These are phyloP conservation scores for Talaromyces proteolyticus DNA, from an alignment of 495 filamentous ascomycete species.

Conservation along the genomic window DNA sequence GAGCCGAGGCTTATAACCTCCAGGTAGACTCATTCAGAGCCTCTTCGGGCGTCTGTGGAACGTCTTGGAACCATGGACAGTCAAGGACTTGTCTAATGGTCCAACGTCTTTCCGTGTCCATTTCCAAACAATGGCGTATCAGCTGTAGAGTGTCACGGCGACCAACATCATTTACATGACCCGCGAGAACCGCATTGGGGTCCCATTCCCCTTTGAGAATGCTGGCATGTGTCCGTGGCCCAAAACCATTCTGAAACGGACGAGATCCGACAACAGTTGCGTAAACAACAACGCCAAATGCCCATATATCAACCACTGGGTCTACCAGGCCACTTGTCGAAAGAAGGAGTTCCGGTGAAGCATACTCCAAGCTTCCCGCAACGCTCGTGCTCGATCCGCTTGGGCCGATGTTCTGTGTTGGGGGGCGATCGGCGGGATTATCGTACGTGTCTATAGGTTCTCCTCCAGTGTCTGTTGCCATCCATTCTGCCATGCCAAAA, in stretches of 20 bases:
- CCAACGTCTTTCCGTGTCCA: constrained; percentile 46
- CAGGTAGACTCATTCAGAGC: constrained; percentile 24
- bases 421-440: constrained; percentile 38
- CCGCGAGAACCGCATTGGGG: constrained; percentile 37
- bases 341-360: constrained; percentile 54
- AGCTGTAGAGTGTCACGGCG: constrained; percentile 43
- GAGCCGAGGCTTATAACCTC: constrained; percentile 35
- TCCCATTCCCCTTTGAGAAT: constrained; percentile 62
- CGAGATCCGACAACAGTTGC: constrained; percentile 58
- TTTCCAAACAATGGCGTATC: constrained; percentile 45
- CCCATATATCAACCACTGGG: constrained; percentile 65
- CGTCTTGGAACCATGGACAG: constrained; percentile 48
- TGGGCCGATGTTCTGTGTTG: constrained; percentile 46
- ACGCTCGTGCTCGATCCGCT: constrained; percentile 51
- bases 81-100: constrained; percentile 46
- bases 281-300: constrained; percentile 63
- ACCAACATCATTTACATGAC: constrained; percentile 17
- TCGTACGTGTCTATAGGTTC: constrained; percentile 44
- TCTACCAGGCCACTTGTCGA: constrained; percentile 41
- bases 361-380: constrained; percentile 63
- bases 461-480: constrained; percentile 47
- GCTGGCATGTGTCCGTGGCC: constrained; percentile 51
- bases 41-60: constrained; percentile 21
- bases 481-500: constrained; percentile 72
- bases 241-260: constrained; percentile 59